phyloP scores from a whole-genome alignment of 2,329 filamentous ascomycete genomes.

The Pseudocercospora cruenta region DNA sequence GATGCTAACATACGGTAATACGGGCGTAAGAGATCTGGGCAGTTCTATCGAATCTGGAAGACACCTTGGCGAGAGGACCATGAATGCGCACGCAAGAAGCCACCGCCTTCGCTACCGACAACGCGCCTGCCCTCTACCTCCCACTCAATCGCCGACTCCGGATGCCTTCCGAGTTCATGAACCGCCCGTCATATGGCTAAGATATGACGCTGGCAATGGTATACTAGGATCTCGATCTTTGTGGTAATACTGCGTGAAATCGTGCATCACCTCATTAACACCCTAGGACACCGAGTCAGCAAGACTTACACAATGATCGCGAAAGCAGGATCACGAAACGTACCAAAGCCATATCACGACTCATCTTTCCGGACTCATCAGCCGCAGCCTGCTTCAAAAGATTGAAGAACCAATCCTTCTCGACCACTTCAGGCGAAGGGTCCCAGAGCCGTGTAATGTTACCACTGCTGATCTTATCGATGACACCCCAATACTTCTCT shows the following conservation, averaged over 20 bases:
- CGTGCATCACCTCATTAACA: not conserved
- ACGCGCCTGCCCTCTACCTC: not conserved
- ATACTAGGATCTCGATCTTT: not conserved
- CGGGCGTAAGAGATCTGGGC: constrained; percentile 5
- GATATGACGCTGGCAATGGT: not conserved
- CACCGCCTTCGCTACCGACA: not conserved
- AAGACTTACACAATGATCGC: not conserved
- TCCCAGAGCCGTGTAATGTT: constrained; percentile 1
- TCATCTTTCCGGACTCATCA: not conserved
- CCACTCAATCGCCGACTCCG: not conserved
- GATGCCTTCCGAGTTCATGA: not conserved
- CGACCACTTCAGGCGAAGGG: not conserved
- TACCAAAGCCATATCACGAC: not conserved
- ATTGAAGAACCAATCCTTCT: constrained; percentile 1
- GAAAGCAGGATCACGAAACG: not conserved
- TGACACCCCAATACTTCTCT: constrained; percentile 1
- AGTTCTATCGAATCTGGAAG: not conserved
- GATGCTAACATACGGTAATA: not conserved
- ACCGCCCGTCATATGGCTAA: not conserved
- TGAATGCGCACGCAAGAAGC: not conserved
- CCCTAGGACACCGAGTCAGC: not conserved
- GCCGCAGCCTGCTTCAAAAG: not conserved
- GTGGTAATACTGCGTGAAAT: constrained; percentile 1
- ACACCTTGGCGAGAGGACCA: not conserved
- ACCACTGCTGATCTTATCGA: constrained; percentile 3